A percentile compares a stretch with the other conserved stretches of the same genome.
These are phyloP conservation scores for Backusella mclennaniae DNA, from an alignment of 192 early-diverging fungal species.

Conservation along the genomic window DNA sequence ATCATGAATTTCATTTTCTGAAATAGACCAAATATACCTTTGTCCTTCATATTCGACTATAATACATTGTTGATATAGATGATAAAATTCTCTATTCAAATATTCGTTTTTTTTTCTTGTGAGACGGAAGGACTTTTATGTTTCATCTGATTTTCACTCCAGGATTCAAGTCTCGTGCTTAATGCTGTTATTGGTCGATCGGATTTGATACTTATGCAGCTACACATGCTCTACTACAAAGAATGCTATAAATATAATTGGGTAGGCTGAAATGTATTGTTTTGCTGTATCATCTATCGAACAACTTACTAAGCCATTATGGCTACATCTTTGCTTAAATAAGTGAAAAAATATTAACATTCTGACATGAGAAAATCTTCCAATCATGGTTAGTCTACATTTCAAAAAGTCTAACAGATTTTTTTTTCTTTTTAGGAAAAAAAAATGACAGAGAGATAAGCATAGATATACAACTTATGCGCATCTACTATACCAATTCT, in stretches of 20 bases:
- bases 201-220: not conserved
- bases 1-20: too few relatives aligned
- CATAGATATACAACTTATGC: not conserved
- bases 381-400: not conserved
- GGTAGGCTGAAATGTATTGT: not conserved
- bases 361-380: not conserved
- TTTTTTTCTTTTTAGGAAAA: not conserved
- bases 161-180: not conserved
- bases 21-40: too few relatives aligned
- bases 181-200: not conserved
- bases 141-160: not conserved
- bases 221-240: not conserved
- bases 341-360: not conserved
- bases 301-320: not conserved
- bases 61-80: not conserved
- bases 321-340: not conserved
- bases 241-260: not conserved
- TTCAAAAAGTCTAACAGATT: not conserved
- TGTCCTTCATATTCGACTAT: too few relatives aligned
- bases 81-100: not conserved
- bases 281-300: not conserved
- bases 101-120: too few relatives aligned
- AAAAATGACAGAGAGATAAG: not conserved
- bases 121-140: not conserved
- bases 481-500: not conserved